These are phyloP conservation scores for Rhynchospora pubera DNA, from an alignment of 176 grass and related monocot species.

Conservation along the genomic window DNA sequence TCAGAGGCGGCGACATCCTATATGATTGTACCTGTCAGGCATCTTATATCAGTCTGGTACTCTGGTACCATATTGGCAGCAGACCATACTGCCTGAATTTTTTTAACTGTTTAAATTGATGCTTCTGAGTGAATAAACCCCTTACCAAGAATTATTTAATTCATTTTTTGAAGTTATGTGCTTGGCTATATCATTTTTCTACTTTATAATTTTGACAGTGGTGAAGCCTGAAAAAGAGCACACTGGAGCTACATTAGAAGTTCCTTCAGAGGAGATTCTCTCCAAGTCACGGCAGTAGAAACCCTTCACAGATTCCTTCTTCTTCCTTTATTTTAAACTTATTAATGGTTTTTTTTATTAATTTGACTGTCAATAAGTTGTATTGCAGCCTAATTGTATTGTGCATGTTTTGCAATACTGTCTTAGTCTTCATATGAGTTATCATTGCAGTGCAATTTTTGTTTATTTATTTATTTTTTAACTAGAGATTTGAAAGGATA, in stretches of 20 bases:
- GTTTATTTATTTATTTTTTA: background rate
- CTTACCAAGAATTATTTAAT: background rate
- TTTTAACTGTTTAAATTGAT: background rate
- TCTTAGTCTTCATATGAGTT: background rate
- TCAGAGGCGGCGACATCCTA: background rate
- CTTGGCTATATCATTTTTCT: background rate
- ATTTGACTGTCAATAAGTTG: background rate
- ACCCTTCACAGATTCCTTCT: background rate
- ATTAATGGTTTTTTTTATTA: background rate
- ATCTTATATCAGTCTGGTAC: background rate
- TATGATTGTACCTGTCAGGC: too few relatives aligned
- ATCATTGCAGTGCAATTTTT: background rate
- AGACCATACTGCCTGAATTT: background rate
- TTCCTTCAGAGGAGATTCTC: slow-evolving; percentile 11
- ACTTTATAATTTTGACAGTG: slow-evolving; percentile 31
- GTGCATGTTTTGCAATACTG: background rate
- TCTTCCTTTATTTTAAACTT: background rate
- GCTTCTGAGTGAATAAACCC: background rate
- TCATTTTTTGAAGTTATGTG: background rate
- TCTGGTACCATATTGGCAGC: background rate
- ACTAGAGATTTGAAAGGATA: background rate
- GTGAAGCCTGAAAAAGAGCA: slow-evolving; percentile 39
- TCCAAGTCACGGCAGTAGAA: background rate
- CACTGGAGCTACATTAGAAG: background rate
- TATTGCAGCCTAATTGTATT: background rate